Evolutionary conservation across 2,329 filamentous ascomycete species (phyloP).

Genomic region (Aureobasidium sp.): DNA sequence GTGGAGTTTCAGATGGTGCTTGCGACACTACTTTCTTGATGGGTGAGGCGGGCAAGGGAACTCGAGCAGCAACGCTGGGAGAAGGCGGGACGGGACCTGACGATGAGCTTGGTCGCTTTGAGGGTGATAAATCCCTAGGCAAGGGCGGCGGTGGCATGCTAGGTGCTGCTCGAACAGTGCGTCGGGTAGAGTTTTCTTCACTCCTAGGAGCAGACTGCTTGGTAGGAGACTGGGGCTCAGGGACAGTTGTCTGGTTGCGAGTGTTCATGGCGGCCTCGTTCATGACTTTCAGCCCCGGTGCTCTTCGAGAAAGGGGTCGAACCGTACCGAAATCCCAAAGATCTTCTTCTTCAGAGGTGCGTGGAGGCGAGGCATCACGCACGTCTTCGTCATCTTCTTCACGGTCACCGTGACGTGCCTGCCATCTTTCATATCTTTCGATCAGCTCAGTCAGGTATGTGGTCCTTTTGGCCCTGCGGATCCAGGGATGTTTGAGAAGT

Average conservation of each 20-base stretch:
- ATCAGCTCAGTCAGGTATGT: conserved; percentile 96
- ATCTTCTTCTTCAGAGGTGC: conserved; percentile 62
- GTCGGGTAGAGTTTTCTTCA: conserved; percentile 12
- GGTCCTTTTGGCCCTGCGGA: conserved; percentile 85
- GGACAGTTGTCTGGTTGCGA: conserved; percentile 38
- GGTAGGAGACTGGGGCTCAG: conserved; percentile 18
- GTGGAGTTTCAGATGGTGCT: conserved; percentile 24
- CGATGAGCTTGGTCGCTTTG: conserved; percentile 28
- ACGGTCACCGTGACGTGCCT: conserved; percentile 66
- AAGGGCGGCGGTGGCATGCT: conserved; percentile 26
- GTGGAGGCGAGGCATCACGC: conserved; percentile 34
- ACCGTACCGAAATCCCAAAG: conserved; percentile 99
- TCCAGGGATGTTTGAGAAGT: conserved; percentile 80
- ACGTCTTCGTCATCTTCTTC: conserved; percentile 57
- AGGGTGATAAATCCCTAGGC: conserved; percentile 34
- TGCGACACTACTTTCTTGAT: conserved; percentile 32
- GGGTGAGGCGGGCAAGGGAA: conserved; percentile 39
- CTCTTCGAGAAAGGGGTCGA: conserved; percentile 64
- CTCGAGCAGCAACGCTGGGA: conserved; percentile 31
- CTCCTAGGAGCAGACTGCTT: conserved; percentile 12
- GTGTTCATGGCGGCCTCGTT: conserved; percentile 76
- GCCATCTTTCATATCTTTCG: conserved; percentile 81
- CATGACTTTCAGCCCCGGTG: conserved; percentile 59
- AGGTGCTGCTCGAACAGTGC: conserved; percentile 8
- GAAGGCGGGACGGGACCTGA: conserved; percentile 26